Conservation (phyloP, 2,329 filamentous ascomycete genomes). For the Didymella arachidicola region DNA sequence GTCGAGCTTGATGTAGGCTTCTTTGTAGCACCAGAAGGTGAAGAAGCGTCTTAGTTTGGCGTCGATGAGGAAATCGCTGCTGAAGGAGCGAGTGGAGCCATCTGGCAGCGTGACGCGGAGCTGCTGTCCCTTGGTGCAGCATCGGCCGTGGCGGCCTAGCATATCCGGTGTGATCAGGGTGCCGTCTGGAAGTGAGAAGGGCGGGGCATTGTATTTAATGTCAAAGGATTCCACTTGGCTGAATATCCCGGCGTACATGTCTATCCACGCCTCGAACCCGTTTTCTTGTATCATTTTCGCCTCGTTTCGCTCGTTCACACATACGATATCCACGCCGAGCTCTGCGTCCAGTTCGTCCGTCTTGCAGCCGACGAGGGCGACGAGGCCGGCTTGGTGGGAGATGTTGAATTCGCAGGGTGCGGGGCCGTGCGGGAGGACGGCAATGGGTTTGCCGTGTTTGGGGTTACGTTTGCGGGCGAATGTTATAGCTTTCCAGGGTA, state of each 20-base stretch:
- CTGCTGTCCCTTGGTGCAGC: constrained; percentile 48
- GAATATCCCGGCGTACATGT: constrained; percentile 76
- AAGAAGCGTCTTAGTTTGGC: constrained; percentile 75
- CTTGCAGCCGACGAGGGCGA: constrained; percentile 66
- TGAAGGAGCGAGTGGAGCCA: constrained; percentile 50
- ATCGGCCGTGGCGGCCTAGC: constrained; percentile 56
- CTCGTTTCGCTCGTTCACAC: constrained; percentile 72
- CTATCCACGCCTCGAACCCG: constrained; percentile 74
- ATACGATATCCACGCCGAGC: constrained; percentile 79
- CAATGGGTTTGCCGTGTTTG: constrained; percentile 60
- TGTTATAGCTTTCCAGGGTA: constrained; percentile 67
- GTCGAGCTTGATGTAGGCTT: constrained; percentile 84
- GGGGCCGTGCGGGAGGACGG: constrained; percentile 51
- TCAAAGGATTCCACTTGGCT: too few species aligned
- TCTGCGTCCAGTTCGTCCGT: constrained; percentile 51
- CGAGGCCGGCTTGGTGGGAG: constrained; percentile 78
- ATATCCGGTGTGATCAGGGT: constrained; percentile 50
- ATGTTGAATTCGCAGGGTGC: constrained; percentile 74
- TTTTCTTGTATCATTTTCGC: constrained; percentile 64
- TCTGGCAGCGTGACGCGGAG: constrained; percentile 50
- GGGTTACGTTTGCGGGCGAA: constrained; percentile 64
- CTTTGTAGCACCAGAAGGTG: constrained; percentile 78
- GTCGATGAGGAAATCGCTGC: constrained; percentile 61
- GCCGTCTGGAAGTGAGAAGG: constrained; percentile 54
- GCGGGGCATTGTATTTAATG: constrained; percentile 64